Evolutionary conservation across 2,329 filamentous ascomycete genomes (phyloP).

Genomic region (Xylaria sp.): DNA sequence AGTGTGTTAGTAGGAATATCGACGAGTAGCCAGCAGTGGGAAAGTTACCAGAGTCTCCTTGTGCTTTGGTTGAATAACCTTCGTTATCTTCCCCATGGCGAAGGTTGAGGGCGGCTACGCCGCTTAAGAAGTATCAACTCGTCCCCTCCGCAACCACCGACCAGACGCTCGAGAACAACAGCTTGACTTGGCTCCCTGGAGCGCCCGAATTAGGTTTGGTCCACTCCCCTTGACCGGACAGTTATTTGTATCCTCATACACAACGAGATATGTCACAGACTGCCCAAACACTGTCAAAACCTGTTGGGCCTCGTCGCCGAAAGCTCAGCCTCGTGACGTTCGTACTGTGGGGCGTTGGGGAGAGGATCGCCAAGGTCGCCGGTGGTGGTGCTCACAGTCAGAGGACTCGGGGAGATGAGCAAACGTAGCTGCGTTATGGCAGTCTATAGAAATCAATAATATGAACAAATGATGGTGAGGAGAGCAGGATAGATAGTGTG

Average conservation of each 20-base stretch:
- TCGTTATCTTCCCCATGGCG: slow-evolving; percentile 76
- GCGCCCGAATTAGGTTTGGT: slow-evolving; percentile 48
- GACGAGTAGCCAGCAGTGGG: slow-evolving; percentile 8
- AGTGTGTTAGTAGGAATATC: slow-evolving; percentile 36
- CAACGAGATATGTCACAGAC: slow-evolving; percentile 36
- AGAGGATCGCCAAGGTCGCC: slow-evolving; percentile 26
- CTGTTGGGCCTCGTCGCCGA: slow-evolving; percentile 40
- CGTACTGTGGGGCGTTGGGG: slow-evolving; percentile 36
- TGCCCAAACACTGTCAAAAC: slow-evolving; percentile 26
- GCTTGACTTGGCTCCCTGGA: slow-evolving; percentile 50
- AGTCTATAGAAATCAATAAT: slow-evolving; percentile 11
- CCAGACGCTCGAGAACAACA: slow-evolving; percentile 55
- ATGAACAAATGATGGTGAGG: slow-evolving; percentile 15
- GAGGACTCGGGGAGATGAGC: slow-evolving; percentile 19
- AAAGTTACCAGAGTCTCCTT: slow-evolving; percentile 71
- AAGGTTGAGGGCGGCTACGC: slow-evolving; percentile 66
- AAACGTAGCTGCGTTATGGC: slow-evolving; percentile 14
- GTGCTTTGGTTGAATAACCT: slow-evolving; percentile 74
- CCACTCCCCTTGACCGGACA: slow-evolving; percentile 42
- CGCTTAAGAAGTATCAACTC: slow-evolving; percentile 61
- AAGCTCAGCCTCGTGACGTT: slow-evolving; percentile 45
- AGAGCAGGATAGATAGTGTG: slow-evolving; percentile 28
- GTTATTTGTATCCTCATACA: slow-evolving; percentile 36
- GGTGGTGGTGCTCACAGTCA: slow-evolving; percentile 32
- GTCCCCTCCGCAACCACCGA: slow-evolving; percentile 66